Conservation (phyloP, 768 basidiomycete species). For the Neoboletus brunneissimus region DNA sequence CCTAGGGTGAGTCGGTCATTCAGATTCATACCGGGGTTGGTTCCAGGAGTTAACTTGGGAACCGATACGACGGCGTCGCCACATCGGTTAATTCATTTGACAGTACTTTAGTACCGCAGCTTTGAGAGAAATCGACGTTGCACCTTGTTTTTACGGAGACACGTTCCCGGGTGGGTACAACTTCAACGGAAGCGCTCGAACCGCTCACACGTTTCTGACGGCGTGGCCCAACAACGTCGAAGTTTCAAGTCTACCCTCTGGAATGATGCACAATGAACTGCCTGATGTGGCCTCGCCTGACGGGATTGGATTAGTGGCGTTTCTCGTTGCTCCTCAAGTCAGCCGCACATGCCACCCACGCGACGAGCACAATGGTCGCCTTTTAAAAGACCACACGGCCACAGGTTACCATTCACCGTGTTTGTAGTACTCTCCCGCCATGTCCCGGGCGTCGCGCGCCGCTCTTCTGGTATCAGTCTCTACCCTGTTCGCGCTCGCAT, state of each 20-base stretch:
- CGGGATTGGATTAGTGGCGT: neutral
- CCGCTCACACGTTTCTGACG: neutral
- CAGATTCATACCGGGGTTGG: neutral
- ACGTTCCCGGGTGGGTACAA: neutral
- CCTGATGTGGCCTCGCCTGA: neutral
- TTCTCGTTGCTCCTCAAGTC: neutral
- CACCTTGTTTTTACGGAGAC: neutral
- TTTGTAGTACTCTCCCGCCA: neutral
- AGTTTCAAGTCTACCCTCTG: neutral
- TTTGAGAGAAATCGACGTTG: neutral
- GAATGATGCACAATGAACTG: neutral
- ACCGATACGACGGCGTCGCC: neutral
- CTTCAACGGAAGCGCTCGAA: constrained; percentile 1
- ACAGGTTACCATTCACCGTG: neutral
- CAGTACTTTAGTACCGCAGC: neutral
- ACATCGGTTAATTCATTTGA: neutral
- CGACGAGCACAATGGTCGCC: neutral
- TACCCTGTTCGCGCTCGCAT: neutral
- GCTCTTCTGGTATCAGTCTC: neutral
- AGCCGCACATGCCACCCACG: neutral
- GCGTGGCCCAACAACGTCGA: constrained; percentile 1
- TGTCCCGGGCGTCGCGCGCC: neutral
- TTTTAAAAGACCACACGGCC: neutral
- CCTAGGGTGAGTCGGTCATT: no score
- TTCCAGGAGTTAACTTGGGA: neutral